Base-by-base conservation (phyloP, 495 filamentous ascomycete species). In the Lineolata rhizophorae region DNA sequence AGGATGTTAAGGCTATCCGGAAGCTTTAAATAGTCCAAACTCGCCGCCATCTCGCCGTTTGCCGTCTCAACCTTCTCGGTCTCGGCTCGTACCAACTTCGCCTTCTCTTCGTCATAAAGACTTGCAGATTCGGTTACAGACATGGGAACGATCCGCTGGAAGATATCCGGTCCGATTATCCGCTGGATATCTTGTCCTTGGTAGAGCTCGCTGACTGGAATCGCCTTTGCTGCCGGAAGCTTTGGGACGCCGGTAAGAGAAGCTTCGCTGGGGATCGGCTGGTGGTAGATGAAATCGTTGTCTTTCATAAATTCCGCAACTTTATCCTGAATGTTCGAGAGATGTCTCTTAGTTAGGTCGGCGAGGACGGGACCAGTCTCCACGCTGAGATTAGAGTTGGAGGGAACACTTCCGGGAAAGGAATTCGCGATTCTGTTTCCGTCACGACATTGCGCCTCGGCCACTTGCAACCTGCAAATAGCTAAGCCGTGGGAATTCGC, bases 231-330 rank as follows among this genome's bases (percentile, higher is more conserved):
- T 1, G 90, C 87, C 18, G 84, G 80, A 6, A 95, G 64, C 49
- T 95, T 97, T 2, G 84, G 69, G 31, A 97, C 76, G 11, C 73
- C 60, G 5, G 76, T 58, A 10, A 97, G 60, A 27, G 67, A 67
- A 9, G 79, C 76, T 50, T 93, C 85, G 11, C 67, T 72, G 0
- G 87, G 85, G 12, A 97, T 71, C 0, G 70, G 70, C 38, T 94
- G 81, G 50, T 97, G 87, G 44, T 95, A 97, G 44, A 97, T 94
- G 48, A 85, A 93, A 46, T 97, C 87, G 47, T 97, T 97, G 50
- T 97, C 87, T 40, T 94, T 93, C 35, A 64, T 61, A 38, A 80
- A 62, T 34, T 77, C 70, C 8, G 56, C 53, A 16, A 92, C 57
- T 44, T 71, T 77, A 31, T 87, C 74, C 50, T 92, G 76, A 12